Evolutionary conservation across 129 eudicot species (phyloP), one percentile per base, ranked within the genome.

Genomic region (Lactuca saligna): DNA sequence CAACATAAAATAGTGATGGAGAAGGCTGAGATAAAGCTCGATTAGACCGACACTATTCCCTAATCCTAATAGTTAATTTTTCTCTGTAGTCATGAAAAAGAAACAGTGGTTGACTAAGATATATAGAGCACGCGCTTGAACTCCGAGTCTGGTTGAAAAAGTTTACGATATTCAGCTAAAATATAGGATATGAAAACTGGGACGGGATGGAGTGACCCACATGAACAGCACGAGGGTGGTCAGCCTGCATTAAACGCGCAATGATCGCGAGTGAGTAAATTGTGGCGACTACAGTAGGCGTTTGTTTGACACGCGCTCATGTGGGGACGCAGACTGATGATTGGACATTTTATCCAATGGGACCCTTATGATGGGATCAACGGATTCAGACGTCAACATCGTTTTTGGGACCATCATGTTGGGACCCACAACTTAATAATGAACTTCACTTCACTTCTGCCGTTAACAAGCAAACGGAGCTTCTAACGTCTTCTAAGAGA

Each of bases 361-460:
- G 83, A 46, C 87, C 83, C 75, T 31, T 46, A 4, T 55, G 65
- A 78, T 64, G 81, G 83, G 83, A 82, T 74, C 81, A 74, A 74
- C 66, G 72, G 87, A 74, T 70, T 82, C 83, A 82, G 72, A 78
- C 83, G 87, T 82, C 83, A 82, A 78, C 79, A 70, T 82, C 81
- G 78, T 35, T 65, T 80, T 75, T 5, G 56, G 87, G 85, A 78
- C 78, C 81, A 69, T 74, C 68, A 53, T 20, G 5, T 41, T 49
- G 56, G 86, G 83, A 20, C 83, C 87, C 72, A 66, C 81, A 44
- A 31, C 35, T 16, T 57, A 42, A 65, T 42, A 66, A 73, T 73
- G 48, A 58, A 33, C 29, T 68, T 39, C 37, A 12, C 20, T n/a
- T 11, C 38, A 68, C 16, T 42, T 58, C 48, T 46, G 7, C 78